These are phyloP conservation scores for Penicillium paradoxum DNA, from an alignment of 495 filamentous ascomycete species.

Conservation along the genomic window DNA sequence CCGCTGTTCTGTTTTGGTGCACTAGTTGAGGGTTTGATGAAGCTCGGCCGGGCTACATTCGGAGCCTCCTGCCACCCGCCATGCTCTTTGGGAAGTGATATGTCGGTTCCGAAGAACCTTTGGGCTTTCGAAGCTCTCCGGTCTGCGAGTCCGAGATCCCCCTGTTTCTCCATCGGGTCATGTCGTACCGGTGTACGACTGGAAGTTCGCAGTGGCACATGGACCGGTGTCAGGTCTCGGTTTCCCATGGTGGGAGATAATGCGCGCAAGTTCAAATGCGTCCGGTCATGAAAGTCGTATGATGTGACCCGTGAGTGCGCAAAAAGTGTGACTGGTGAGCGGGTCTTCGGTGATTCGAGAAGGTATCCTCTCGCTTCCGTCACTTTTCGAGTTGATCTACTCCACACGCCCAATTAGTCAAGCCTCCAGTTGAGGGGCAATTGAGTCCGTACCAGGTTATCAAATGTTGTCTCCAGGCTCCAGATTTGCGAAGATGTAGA, in stretches of 20 bases:
- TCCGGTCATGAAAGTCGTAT: neutral
- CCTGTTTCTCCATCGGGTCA: constrained; percentile 16
- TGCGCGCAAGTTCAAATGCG: neutral
- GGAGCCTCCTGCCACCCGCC: constrained; percentile 18
- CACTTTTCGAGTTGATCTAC: neutral
- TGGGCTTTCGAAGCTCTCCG: constrained; percentile 34
- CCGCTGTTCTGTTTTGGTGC: constrained; percentile 17
- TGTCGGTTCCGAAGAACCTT: constrained; percentile 35
- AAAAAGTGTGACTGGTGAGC: neutral
- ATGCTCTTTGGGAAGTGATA: constrained; percentile 23
- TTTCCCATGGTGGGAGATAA: constrained; percentile 14
- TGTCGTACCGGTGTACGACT: constrained; percentile 20
- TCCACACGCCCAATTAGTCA: constrained; percentile 3
- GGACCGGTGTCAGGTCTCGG: constrained; percentile 19
- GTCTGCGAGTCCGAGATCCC: constrained; percentile 15
- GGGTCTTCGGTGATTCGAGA: neutral
- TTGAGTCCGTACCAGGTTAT: neutral
- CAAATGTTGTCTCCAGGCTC: neutral
- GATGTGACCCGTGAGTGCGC: neutral
- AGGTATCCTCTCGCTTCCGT: neutral
- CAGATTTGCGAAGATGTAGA: neutral
- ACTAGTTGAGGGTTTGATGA: constrained; percentile 26
- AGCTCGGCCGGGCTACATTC: constrained; percentile 24
- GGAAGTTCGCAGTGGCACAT: constrained; percentile 31
- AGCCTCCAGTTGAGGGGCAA: neutral